These are phyloP conservation scores for Gelatoporia subvermispora DNA, from an alignment of 768 basidiomycete genomes.

Conservation along the genomic window DNA sequence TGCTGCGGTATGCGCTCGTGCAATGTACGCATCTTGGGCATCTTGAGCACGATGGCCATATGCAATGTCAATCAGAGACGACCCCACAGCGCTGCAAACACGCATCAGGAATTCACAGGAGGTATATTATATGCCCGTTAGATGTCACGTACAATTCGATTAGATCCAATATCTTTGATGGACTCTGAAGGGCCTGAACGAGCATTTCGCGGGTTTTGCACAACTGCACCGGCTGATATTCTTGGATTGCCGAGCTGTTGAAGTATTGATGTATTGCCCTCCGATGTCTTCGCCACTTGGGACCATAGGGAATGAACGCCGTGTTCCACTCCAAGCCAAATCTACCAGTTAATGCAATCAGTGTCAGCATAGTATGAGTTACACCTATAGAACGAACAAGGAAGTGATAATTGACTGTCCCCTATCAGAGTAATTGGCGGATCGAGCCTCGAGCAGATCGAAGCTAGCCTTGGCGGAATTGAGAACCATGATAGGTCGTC, in stretches of 20 bases:
- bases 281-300: slow-evolving; percentile 39
- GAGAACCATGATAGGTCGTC: slow-evolving; percentile 23
- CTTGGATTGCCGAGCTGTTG: slow-evolving; percentile 29
- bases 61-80: slow-evolving; percentile 22
- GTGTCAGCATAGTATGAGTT: neutral
- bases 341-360: slow-evolving; percentile 14
- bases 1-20: slow-evolving; percentile 21
- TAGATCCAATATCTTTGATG: slow-evolving; percentile 30
- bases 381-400: too few relatives aligned
- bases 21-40: slow-evolving; percentile 19
- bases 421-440: slow-evolving; percentile 21
- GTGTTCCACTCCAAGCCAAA: slow-evolving; percentile 26
- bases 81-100: slow-evolving; percentile 19
- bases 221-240: slow-evolving; percentile 31
- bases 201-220: slow-evolving; percentile 38
- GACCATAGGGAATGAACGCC: slow-evolving; percentile 35
- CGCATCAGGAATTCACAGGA: too few relatives aligned
- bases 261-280: slow-evolving; percentile 33
- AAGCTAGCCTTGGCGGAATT: slow-evolving; percentile 18
- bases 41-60: slow-evolving; percentile 25
- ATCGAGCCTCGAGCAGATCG: slow-evolving; percentile 23
- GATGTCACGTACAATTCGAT: slow-evolving; percentile 32
- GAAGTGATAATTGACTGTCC: too few relatives aligned
- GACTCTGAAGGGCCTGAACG: slow-evolving; percentile 37
- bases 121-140: neutral